phyloP scores from a whole-genome alignment of 2,329 filamentous ascomycete genomes.

The Cladosporium phlei region DNA sequence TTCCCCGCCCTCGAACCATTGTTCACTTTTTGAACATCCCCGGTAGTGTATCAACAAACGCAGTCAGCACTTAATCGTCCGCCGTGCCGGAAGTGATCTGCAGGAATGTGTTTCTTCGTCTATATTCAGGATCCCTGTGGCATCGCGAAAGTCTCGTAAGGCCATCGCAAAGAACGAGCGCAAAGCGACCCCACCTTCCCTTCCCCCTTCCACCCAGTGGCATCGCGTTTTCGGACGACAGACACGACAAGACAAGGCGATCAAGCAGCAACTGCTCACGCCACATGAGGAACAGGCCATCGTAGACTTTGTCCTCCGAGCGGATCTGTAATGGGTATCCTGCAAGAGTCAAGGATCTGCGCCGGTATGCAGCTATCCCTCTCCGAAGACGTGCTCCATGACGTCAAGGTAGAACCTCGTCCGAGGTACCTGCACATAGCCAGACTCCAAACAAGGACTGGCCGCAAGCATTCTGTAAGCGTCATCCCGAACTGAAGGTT shows the following conservation, averaged over 20 bases:
- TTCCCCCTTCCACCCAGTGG: constrained; percentile 20
- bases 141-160: background rate
- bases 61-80: background rate
- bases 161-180: background rate
- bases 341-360: constrained; percentile 18
- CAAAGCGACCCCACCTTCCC: background rate
- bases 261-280: constrained; percentile 18
- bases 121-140: background rate
- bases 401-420: background rate
- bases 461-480: constrained; percentile 21
- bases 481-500: constrained; percentile 25
- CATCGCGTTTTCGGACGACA: constrained; percentile 15
- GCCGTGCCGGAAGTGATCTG: background rate
- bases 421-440: constrained; percentile 15
- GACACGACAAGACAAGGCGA: constrained; percentile 14
- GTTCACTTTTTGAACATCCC: background rate
- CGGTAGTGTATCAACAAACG: background rate
- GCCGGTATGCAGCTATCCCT: constrained; percentile 14
- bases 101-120: background rate
- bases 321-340: constrained; percentile 13
- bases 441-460: constrained; percentile 14
- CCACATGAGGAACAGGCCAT: constrained; percentile 17
- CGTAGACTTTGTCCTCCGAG: constrained; percentile 15
- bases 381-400: constrained; percentile 6
- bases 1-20: background rate